Evolutionary conservation across 1,284 basidiomycete species (phyloP).

Genomic region (Meripilus lineatus): DNA sequence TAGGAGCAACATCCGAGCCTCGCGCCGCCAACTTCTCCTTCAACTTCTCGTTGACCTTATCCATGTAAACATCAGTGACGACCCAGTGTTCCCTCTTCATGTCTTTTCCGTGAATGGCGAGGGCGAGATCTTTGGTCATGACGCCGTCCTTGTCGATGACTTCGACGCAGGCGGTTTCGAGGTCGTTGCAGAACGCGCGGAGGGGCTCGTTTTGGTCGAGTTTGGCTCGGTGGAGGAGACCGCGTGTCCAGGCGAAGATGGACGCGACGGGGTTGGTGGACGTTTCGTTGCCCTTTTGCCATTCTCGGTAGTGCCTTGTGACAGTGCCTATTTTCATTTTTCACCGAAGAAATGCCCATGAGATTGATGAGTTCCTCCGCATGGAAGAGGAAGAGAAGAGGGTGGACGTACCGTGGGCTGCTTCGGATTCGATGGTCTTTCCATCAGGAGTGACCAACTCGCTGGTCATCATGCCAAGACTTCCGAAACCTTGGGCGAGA

Average conservation of each 20-base stretch:
- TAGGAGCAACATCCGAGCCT: not conserved
- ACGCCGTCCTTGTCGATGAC: conserved; percentile 86
- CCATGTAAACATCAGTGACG: conserved; percentile 87
- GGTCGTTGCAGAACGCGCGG: conserved; percentile 69
- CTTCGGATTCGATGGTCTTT: conserved; percentile 86
- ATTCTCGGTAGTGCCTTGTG: conserved; percentile 95
- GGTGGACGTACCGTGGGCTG: conserved; percentile 72
- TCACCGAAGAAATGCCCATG: conserved; percentile 1
- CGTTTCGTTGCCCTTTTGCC: conserved; percentile 94
- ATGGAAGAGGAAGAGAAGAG: conserved; percentile 1
- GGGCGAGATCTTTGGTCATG: conserved; percentile 97
- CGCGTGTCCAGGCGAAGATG: conserved; percentile 99
- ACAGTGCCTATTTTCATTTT: conserved; percentile 67
- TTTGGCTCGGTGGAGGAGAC: conserved; percentile 90
- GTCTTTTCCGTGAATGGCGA: conserved; percentile 90
- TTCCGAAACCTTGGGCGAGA: conserved; percentile 92
- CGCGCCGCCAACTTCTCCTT: conserved; percentile 44
- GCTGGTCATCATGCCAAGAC: conserved; percentile 96
- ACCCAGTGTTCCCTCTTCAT: conserved; percentile 95
- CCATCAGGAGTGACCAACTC: conserved; percentile 98
- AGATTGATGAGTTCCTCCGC: not conserved
- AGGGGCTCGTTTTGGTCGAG: conserved; percentile 83
- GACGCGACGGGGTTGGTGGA: conserved; percentile 98
- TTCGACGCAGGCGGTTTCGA: conserved; percentile 90
- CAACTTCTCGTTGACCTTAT: conserved; percentile 75